Evolutionary conservation across 1,139 yeast genomes (phyloP).

Genomic region (Lodderomyces oxycetoniae): DNA sequence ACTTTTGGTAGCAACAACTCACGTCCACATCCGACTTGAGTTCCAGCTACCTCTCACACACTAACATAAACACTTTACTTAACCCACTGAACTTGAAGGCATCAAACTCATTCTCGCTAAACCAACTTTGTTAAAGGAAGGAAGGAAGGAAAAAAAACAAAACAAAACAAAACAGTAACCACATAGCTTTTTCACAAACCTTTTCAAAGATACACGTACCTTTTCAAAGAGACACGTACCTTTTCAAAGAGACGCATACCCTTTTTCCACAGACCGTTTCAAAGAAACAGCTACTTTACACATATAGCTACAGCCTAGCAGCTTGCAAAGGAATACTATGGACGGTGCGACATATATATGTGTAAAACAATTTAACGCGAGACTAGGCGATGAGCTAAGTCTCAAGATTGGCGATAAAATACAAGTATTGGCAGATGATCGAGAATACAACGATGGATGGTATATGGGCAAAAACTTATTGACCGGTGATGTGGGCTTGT

Average conservation of each 20-base stretch:
- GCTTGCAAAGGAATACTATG: slow-evolving; percentile 4
- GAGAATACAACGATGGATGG: slow-evolving; percentile 98
- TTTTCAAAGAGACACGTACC: not conserved
- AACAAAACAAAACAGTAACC: too few relatives aligned
- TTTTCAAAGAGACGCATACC: not conserved
- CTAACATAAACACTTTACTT: too few relatives aligned
- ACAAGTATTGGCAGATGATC: slow-evolving; percentile 87
- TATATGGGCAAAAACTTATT: slow-evolving; percentile 75
- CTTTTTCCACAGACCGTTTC: not conserved
- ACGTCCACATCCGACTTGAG: too few relatives aligned
- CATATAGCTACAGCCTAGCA: not conserved
- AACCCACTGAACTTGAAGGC: too few relatives aligned
- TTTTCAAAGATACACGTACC: too few relatives aligned
- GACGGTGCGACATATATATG: slow-evolving; percentile 41
- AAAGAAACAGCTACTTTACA: not conserved
- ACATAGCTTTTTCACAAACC: too few relatives aligned
- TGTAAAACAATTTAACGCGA: slow-evolving; percentile 78
- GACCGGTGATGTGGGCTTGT: slow-evolving; percentile 74
- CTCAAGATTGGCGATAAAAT: slow-evolving; percentile 79
- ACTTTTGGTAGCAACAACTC: too few relatives aligned
- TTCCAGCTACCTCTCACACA: too few relatives aligned
- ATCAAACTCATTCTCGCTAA: too few relatives aligned
- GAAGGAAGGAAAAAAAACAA: too few relatives aligned
- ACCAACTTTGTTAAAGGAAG: too few relatives aligned
- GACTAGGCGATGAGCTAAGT: slow-evolving; percentile 85